Conservation (phyloP, 352 stramenopile species). For the Pythium rhizo-oryzae region DNA sequence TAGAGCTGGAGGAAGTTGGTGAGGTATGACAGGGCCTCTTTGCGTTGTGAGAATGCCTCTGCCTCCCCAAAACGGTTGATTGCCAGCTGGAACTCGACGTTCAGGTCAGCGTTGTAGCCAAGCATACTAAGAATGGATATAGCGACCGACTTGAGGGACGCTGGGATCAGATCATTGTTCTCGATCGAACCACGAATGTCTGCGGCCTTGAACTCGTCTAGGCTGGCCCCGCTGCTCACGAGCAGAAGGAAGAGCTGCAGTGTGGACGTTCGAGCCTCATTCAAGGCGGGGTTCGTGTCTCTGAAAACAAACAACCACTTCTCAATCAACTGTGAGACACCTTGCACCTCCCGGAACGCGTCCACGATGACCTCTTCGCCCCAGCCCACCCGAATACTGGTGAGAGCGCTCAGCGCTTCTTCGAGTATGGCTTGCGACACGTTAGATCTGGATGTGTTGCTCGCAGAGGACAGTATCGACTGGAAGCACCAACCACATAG, state of each 20-base stretch:
- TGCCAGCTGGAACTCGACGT: slow-evolving; percentile 55
- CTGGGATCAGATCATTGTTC: slow-evolving; percentile 53
- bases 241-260: slow-evolving; percentile 61
- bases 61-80: slow-evolving; percentile 46
- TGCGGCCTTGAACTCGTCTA: slow-evolving; percentile 60
- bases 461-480: neutral
- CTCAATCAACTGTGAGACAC: slow-evolving; percentile 31
- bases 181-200: slow-evolving; percentile 57
- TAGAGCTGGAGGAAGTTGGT: slow-evolving; percentile 71
- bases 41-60: slow-evolving; percentile 13
- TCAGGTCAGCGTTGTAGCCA: slow-evolving; percentile 71
- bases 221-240: slow-evolving; percentile 49
- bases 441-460: neutral
- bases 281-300: slow-evolving; percentile 16
- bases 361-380: slow-evolving; percentile 37
- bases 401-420: slow-evolving; percentile 16
- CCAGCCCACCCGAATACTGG: slow-evolving; percentile 15
- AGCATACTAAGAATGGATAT: slow-evolving; percentile 68
- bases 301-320: slow-evolving; percentile 49
- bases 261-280: slow-evolving; percentile 41
- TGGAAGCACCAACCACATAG: slow-evolving; percentile 17
- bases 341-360: slow-evolving; percentile 29
- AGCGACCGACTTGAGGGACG: slow-evolving; percentile 54
- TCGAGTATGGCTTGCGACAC: slow-evolving; percentile 1
- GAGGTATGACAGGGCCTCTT: slow-evolving; percentile 58